Percentiles rank a stretch among this genome's conserved stretches.
Conservation (phyloP, 2,329 filamentous ascomycete genomes). For the Zymoseptoria tritici region DNA sequence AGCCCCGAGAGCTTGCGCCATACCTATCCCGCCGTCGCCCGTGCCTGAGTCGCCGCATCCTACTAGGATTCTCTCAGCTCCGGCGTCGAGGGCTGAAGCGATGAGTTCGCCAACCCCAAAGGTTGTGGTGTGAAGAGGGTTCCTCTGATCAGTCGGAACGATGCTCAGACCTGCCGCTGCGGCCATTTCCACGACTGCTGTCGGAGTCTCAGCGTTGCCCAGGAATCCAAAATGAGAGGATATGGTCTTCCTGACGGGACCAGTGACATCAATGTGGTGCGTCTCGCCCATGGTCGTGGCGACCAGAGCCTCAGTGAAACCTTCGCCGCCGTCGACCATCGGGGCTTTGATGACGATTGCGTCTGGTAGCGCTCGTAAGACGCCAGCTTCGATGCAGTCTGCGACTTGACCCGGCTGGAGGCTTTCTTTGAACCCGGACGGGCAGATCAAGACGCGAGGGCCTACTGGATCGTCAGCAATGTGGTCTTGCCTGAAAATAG, state of each 20-base stretch:
- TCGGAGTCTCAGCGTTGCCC: conserved; percentile 26
- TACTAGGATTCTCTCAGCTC: conserved; percentile 41
- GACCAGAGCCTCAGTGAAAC: conserved; percentile 44
- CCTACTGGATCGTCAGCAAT: conserved; percentile 12
- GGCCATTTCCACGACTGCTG: conserved; percentile 48
- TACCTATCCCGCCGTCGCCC: conserved; percentile 47
- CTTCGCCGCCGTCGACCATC: conserved; percentile 48
- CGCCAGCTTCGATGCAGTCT: conserved; percentile 44
- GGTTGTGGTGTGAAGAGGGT: conserved; percentile 45
- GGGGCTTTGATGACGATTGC: conserved; percentile 43
- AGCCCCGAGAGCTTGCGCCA: conserved; percentile 48
- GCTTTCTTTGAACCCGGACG: conserved; percentile 50
- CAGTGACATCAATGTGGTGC: conserved; percentile 34
- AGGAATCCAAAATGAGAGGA: conserved; percentile 44
- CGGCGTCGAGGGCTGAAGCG: conserved; percentile 39
- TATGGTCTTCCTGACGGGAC: conserved; percentile 38
- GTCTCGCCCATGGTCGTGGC: conserved; percentile 37
- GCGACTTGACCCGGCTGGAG: conserved; percentile 44
- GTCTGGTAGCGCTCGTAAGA: conserved; percentile 38
- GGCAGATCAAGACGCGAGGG: conserved; percentile 42
- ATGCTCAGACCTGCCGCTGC: conserved; percentile 47
- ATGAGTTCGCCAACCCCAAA: conserved; percentile 48
- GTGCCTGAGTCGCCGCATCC: conserved; percentile 50
- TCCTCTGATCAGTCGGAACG: conserved; percentile 38
- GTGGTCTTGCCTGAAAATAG: background rate